Evolutionary conservation across 805 yeast genomes (phyloP), one percentile per base, ranked within the genome.

Genomic region (Lachancea mirantina): DNA sequence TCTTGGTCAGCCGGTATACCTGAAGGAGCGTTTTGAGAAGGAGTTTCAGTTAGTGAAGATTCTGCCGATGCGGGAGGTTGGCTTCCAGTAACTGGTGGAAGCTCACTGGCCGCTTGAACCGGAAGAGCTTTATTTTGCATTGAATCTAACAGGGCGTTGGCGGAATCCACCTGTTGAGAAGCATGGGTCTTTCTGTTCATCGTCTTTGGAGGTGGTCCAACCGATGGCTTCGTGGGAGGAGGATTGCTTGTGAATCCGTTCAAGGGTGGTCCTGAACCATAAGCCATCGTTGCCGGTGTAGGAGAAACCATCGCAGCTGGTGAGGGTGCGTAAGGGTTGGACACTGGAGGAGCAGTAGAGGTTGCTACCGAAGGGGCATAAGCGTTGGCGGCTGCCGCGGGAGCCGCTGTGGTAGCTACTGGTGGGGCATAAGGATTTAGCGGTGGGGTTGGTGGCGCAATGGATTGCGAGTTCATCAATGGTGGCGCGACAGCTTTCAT

Each of bases 1-100:
- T 59, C 49, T 6, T 78, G 69, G 7, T 64, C 67, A 9, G 64
- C 71, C 2, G 87, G 74, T 40, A 83, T 76, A 44, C 76, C 87
- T 2, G 70, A 55, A 45, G 85, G 70, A 3, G 69, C 47, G 26
- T 88, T 82, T 16, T 24, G 38, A n/a, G 42, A 39, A 27, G 44
- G 16, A 20, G 40, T 18, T 23, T 45, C 24, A 35, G 45, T 4
- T 32, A 37, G 28, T 29, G 52, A 38, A 7, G 58, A 47, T 5
- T 59, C 34, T 15, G 50, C 40, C 2, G 50, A 40, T 3, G 52
- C 39, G 16, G 59, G 51, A 14, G 34, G 11, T 10, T 24, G 29
- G 10, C 15, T 28, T 6, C 22, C 16, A 17, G 36, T 9, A 1
- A 30, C 40, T 16, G 42, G 41, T 14, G 26, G 30, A 10, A n/a